Percentiles rank a stretch among this genome's conserved stretches.
These are phyloP conservation scores for Amylostereum areolatum DNA, from an alignment of 1,284 basidiomycete species.

Conservation along the genomic window DNA sequence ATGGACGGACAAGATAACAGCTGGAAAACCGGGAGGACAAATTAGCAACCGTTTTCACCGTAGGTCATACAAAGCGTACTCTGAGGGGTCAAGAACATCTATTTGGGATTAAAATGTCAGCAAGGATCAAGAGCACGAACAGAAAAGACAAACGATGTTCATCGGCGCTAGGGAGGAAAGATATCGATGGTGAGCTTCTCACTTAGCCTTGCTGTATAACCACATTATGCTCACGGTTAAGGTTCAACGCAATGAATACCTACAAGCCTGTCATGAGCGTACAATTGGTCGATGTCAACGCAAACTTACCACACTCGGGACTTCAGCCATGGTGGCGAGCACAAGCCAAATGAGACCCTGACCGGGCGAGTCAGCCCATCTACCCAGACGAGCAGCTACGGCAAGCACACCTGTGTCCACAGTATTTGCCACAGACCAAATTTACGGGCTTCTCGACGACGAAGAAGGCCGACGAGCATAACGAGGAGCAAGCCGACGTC, in stretches of 20 bases:
- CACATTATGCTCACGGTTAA: background rate
- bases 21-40: no score
- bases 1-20: no score
- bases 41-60: no score
- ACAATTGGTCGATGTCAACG: background rate
- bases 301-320: background rate
- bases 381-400: background rate
- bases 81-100: no score
- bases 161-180: no score
- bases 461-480: background rate
- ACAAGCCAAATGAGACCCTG: background rate
- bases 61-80: no score
- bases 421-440: background rate
- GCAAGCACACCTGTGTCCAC: background rate
- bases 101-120: no score
- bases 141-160: no score
- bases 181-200: no score
- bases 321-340: background rate
- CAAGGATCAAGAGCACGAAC: no score
- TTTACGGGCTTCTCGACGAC: background rate
- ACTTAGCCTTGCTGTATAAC: no score
- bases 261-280: background rate
- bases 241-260: background rate
- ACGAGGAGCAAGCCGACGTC: background rate
- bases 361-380: background rate